Percentiles rank a stretch among this genome's conserved stretches.
phyloP scores from a whole-genome alignment of 176 grass and related monocot species.

The Cenchrus americanus region DNA sequence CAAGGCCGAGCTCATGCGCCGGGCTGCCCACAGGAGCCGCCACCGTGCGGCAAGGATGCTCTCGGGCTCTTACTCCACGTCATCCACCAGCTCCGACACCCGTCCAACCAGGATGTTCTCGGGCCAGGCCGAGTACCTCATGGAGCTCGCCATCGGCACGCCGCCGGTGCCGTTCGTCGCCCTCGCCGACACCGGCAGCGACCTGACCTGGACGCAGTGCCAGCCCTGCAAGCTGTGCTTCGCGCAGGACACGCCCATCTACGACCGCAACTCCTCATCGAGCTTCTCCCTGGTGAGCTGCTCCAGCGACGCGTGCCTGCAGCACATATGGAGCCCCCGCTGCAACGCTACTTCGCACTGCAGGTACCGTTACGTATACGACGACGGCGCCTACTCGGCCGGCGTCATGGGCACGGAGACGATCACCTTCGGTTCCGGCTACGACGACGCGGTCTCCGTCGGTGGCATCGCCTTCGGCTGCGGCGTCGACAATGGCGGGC shows the following conservation, averaged over 20 bases:
- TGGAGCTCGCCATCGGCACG: conserved; percentile 41
- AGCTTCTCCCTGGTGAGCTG: background rate
- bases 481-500: conserved; percentile 5
- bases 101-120: background rate
- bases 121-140: conserved; percentile 29
- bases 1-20: background rate
- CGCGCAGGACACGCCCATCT: background rate
- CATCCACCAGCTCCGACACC: background rate
- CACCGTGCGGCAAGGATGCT: background rate
- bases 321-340: background rate
- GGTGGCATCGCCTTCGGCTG: conserved; percentile 34
- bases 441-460: background rate
- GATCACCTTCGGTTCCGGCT: conserved; percentile 21
- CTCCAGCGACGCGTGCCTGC: background rate
- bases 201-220: conserved; percentile 75
- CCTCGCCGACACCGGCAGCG: conserved; percentile 55
- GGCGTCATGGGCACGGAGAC: conserved; percentile 33
- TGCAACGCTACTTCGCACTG: background rate
- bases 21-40: background rate
- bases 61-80: background rate
- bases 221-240: background rate
- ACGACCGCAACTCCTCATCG: background rate
- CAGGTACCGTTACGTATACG: conserved; percentile 10
- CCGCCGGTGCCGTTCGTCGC: conserved; percentile 28
- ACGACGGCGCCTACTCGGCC: background rate